Evolutionary conservation across 2,329 filamentous ascomycete species (phyloP), one percentile per base, ranked within the genome.

Genomic region (Fusarium sp.): DNA sequence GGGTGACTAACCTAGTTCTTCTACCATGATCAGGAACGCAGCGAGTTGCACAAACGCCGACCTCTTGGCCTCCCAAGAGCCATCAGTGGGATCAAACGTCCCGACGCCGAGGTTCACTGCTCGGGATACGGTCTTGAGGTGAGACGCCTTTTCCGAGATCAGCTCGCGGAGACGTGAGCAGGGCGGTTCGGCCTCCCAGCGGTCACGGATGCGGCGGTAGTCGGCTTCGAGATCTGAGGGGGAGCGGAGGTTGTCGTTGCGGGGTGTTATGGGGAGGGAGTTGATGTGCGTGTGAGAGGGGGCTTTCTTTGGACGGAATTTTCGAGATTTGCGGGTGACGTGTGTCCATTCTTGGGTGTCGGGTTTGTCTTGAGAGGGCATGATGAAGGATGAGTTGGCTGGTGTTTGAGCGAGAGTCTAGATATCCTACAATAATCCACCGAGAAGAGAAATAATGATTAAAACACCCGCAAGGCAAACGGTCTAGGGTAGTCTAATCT

Each of bases 91-190:
- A 60, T 90, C 87, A 69, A 90, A 90, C 0, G 87, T 84, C 3
- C 89, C 89, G 3, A 88, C 80, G 0, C 89, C 89, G 6, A 91
- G 83, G 68, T 89, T 90, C 7, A 91, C 75, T 2, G 88, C 89
- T 10, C 71, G 63, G 13, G 71, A 66, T 2, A 81, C 60, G 0
- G 35, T 20, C 9, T 31, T 59, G 40, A 74, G 71, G 16, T 29
- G 50, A 2, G 65, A 40, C 5, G 71, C 74, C 8, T 81, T 79
- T 0, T 70, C 66, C 0, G 74, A 63, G 5, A 88, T 60, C 5
- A 86, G 73, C 1, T 77, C 73, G 6, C 78, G 74, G 5, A 90
- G 79, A 8, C 71, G 70, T 1, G 65, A 58, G 71, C 80, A 83
- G 25, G 74, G 76, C 0, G 74, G 35, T 1, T 78, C 79, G 2